Evolutionary conservation across 108 stramenopile genomes (phyloP).

Genomic region (Licmophora abbreviata): DNA sequence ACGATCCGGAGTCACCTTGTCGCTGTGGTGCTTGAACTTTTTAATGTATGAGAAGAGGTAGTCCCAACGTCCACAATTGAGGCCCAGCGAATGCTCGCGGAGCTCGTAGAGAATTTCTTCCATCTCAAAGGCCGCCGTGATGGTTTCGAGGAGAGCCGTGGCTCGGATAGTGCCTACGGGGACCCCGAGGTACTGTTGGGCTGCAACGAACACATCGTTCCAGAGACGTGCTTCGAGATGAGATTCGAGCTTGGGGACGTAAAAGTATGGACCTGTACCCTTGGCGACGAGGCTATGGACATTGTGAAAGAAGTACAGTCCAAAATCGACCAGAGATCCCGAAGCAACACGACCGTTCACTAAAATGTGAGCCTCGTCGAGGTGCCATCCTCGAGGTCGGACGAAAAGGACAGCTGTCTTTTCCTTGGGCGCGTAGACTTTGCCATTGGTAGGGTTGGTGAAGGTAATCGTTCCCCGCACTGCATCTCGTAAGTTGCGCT

Average conservation of each 20-base stretch:
- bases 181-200: slow-evolving; percentile 77
- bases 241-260: slow-evolving; percentile 86
- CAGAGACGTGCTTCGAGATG: slow-evolving; percentile 88
- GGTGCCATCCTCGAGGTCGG: slow-evolving; percentile 89
- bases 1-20: slow-evolving; percentile 84
- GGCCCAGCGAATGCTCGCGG: slow-evolving; percentile 84
- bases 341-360: slow-evolving; percentile 79
- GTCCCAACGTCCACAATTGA: slow-evolving; percentile 96
- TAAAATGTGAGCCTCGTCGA: slow-evolving; percentile 86
- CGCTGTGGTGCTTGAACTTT: slow-evolving; percentile 70
- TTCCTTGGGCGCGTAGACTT: slow-evolving; percentile 72
- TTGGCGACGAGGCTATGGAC: slow-evolving; percentile 52
- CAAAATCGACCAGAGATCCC: slow-evolving; percentile 86
- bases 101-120: slow-evolving; percentile 94
- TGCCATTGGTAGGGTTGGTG: slow-evolving; percentile 72
- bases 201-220: slow-evolving; percentile 86
- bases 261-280: slow-evolving; percentile 83
- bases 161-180: slow-evolving; percentile 79
- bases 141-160: slow-evolving; percentile 89
- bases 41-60: slow-evolving; percentile 93
- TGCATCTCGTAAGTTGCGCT: slow-evolving; percentile 88
- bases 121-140: slow-evolving; percentile 94
- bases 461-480: slow-evolving; percentile 78
- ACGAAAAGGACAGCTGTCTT: slow-evolving; percentile 77
- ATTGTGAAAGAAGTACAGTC: slow-evolving; percentile 91